Conservation (phyloP, 768 basidiomycete species). For the Mycena albidolilacea region DNA sequence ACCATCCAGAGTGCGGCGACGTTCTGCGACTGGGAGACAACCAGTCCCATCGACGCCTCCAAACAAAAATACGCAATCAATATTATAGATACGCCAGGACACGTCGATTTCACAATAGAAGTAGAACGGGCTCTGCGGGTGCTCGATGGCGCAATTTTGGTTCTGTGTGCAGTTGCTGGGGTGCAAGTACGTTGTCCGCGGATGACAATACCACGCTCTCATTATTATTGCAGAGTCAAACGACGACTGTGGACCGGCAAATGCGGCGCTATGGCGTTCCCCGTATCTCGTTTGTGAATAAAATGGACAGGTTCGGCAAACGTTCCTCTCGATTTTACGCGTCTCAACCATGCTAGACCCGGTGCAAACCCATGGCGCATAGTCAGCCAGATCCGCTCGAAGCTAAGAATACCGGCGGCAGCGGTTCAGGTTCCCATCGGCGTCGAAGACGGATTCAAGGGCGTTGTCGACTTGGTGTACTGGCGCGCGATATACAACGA, state of each 20-base stretch:
- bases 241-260: conserved; percentile 98
- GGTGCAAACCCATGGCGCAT: conserved; percentile 99
- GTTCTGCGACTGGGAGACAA: conserved; percentile 95
- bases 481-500: conserved; percentile 97
- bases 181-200: conserved; percentile 75
- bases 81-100: conserved; percentile 99
- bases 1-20: conserved; percentile 99
- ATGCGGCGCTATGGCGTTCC: conserved; percentile 98
- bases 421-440: conserved; percentile 98
- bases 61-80: conserved; percentile 94
- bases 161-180: conserved; percentile 96
- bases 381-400: conserved; percentile 90
- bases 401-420: conserved; percentile 93
- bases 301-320: conserved; percentile 88
- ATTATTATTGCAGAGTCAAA: conserved; percentile 80
- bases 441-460: conserved; percentile 86
- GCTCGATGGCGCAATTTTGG: conserved; percentile 95
- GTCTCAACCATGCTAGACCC: conserved; percentile 65
- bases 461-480: conserved; percentile 94
- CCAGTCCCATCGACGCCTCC: conserved; percentile 67
- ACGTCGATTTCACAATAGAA: conserved; percentile 99
- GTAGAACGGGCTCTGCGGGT: conserved; percentile 97
- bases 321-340: conserved; percentile 27
- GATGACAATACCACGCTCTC: background rate
- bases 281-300: conserved; percentile 96